Evolutionary conservation across 2,329 filamentous ascomycete species (phyloP).

Genomic region (Paecilomyces formosus): DNA sequence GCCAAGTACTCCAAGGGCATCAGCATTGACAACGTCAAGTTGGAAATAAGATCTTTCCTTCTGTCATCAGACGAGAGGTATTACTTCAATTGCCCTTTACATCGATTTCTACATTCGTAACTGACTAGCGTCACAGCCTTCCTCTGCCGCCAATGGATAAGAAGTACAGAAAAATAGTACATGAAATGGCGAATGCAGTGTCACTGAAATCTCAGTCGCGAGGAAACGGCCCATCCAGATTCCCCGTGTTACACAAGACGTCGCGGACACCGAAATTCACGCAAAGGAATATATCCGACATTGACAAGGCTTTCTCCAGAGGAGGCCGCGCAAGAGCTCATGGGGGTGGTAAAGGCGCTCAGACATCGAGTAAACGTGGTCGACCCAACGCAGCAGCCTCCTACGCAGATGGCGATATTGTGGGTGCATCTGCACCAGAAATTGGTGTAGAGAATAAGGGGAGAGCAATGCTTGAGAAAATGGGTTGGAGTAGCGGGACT

Average conservation of each 20-base stretch:
- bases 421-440: conserved; percentile 78
- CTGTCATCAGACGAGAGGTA: conserved; percentile 56
- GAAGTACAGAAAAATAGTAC: conserved; percentile 65
- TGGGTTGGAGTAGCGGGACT: conserved; percentile 89
- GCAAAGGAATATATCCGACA: conserved; percentile 44
- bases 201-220: conserved; percentile 77
- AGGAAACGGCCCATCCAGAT: conserved; percentile 64
- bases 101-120: not conserved
- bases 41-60: conserved; percentile 67
- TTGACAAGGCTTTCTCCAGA: conserved; percentile 31
- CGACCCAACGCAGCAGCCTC: conserved; percentile 42
- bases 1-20: conserved; percentile 69
- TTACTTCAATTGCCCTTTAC: not conserved
- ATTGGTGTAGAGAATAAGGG: conserved; percentile 77
- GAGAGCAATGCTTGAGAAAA: conserved; percentile 83
- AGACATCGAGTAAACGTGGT: conserved; percentile 21
- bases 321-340: conserved; percentile 22
- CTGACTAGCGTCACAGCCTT: conserved; percentile 43
- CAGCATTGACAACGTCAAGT: conserved; percentile 59
- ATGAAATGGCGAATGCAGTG: conserved; percentile 68
- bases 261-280: conserved; percentile 56
- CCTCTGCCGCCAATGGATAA: conserved; percentile 80
- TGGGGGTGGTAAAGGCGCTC: conserved; percentile 9
- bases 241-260: conserved; percentile 71
- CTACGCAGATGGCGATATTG: conserved; percentile 78